Base-by-base conservation (phyloP, 2,329 filamentous ascomycete species). In the Scytalidium sp. region DNA sequence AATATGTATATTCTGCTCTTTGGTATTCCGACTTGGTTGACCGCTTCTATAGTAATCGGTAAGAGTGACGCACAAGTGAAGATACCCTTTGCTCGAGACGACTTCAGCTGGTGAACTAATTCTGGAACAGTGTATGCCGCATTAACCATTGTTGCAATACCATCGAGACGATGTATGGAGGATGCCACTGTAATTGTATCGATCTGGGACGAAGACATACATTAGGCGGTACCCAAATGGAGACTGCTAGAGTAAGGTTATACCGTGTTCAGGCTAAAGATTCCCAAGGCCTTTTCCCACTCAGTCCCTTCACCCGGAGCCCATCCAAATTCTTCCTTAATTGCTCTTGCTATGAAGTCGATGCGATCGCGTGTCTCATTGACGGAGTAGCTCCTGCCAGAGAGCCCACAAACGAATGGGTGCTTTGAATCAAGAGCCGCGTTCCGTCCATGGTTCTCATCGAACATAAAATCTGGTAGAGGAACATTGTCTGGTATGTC, bases 231-330 rank as follows among this genome's bases (percentile, higher is more conserved):
- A 36, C n/a, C n/a, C 11, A n/a, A 36, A 10, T 15, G 5, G 5
- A 36, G 7, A n/a, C 32, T 36, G 5, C 17, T 36, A 5, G 32
- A n/a, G 32, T 10, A 15, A 8, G 19, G 23, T 17, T 77, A 50
- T 66, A 88, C 85, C 21, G 87, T 88, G 64, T 93, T 93, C 49
- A 90, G 69, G 21, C 84, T 84, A 69, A 88, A 93, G 19, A 90
- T 70, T 10, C 75, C 84, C 42, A 88, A 72, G 27, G 90, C 85
- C 64, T 90, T 89, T 61, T 92, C 87, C 84, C 84, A 92, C 63
- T 90, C 86, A 0, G 80, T 79, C 13, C 85, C 87, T 50, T 81
- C 68, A 56, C 87, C 83, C 2, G 84, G 80, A 41, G 76, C 67
- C 75, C 87, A 90, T 23, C 80, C 83, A 51, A 92, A 76, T 54